phyloP scores from a whole-genome alignment of 805 yeast species.

The Candida ulmi region DNA sequence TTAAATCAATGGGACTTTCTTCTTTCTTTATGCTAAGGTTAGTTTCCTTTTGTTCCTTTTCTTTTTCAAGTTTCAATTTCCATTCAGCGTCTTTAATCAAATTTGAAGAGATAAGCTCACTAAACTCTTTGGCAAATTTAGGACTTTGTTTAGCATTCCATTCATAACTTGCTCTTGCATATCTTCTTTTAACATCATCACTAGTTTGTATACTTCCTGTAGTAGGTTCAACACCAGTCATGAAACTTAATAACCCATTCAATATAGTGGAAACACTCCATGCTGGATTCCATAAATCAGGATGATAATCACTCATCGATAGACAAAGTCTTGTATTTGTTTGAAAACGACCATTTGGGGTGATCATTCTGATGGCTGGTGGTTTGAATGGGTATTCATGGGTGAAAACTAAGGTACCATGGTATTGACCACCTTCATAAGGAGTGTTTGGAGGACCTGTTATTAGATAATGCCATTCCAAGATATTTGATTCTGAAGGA shows the following conservation, averaged over 20 bases:
- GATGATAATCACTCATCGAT: slow-evolving; percentile 93
- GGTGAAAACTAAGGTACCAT: slow-evolving; percentile 81
- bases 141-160: slow-evolving; percentile 55
- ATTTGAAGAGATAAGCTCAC: slow-evolving; percentile 49
- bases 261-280: slow-evolving; percentile 91
- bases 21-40: slow-evolving; percentile 11
- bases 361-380: slow-evolving; percentile 81
- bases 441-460: slow-evolving; percentile 92
- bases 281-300: slow-evolving; percentile 94
- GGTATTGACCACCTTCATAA: slow-evolving; percentile 81
- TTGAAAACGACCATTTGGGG: slow-evolving; percentile 86
- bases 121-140: slow-evolving; percentile 58
- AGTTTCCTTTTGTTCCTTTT: slow-evolving; percentile 5
- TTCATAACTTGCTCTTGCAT: slow-evolving; percentile 54
- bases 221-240: slow-evolving; percentile 83
- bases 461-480: slow-evolving; percentile 91
- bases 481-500: slow-evolving; percentile 80
- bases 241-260: slow-evolving; percentile 82
- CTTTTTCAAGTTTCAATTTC: slow-evolving; percentile 11
- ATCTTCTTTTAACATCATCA: slow-evolving; percentile 45
- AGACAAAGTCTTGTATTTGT: slow-evolving; percentile 79
- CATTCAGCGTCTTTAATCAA: slow-evolving; percentile 20
- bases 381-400: slow-evolving; percentile 88
- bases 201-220: slow-evolving; percentile 76
- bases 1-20: slow-evolving; percentile 35